Conservation (phyloP, 106 monocot genomes). For the Acorus calamus region DNA sequence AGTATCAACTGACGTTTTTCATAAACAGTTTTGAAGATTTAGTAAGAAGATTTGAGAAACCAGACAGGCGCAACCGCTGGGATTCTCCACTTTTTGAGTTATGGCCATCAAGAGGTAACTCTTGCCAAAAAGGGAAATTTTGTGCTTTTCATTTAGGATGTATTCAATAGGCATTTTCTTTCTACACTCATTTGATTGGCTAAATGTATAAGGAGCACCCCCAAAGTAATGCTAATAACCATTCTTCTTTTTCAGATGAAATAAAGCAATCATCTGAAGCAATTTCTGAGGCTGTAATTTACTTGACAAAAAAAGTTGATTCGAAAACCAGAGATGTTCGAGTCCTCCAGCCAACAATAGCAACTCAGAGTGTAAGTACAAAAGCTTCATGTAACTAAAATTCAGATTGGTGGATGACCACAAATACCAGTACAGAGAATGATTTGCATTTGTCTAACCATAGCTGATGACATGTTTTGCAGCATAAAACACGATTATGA, state of each 20-base stretch:
- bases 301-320: conserved; percentile 80
- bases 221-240: background rate
- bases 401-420: no score
- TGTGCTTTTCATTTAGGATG: background rate
- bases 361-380: conserved; percentile 78
- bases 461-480: no score
- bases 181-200: no score
- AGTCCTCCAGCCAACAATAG: conserved; percentile 93
- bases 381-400: background rate
- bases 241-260: conserved; percentile 25
- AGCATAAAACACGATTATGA: no score
- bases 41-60: conserved; percentile 78
- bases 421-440: no score
- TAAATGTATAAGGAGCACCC: no score
- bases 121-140: background rate
- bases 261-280: conserved; percentile 43
- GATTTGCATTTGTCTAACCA: no score
- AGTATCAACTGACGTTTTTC: background rate
- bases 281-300: conserved; percentile 67
- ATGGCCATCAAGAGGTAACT: conserved; percentile 64
- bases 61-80: conserved; percentile 87
- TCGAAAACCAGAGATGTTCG: conserved; percentile 78
- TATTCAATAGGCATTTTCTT: no score
- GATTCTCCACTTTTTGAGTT: conserved; percentile 97
- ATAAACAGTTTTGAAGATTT: conserved; percentile 79